Base-by-base conservation (phyloP, 116 monocot species). In the Thalassia testudinum region DNA sequence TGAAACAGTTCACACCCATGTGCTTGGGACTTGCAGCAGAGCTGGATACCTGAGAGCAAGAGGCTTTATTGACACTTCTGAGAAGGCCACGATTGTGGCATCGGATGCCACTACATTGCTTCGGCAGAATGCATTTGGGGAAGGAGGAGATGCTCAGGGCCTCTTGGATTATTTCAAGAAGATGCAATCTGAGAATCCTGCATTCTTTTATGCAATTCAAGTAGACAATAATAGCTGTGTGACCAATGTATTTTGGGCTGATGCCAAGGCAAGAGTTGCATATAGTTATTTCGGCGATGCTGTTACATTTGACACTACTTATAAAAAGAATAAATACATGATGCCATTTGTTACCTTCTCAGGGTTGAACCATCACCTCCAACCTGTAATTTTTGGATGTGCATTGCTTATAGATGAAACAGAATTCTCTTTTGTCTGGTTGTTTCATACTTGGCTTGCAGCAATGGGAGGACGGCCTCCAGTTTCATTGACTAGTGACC, bases 291-390 rank as follows among this genome's bases (percentile, higher is more conserved):
- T 95, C 50, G 95, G 95, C n/a, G 85, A 95, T 57, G 81, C 79
- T 21, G 95, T 88, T 14, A 78, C 65, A 21, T 82, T 95, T 58
- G 95, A 95, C 53, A 95, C 95, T 27, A 85, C 85, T 40, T 95
- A 85, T 43, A 95, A 95, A 69, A 95, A 88, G 67, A 95, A 82
- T 42, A 95, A 95, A 72, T 88, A 85, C 57, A 95, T 95, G 95
- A 85, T 79, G 76, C 95, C 95, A 44, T 84, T 95, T 56, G 89
- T 84, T 37, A 77, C 79, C 21, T 88, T 95, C 57, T 81, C 85
- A 2, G 88, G 95, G 43, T 76, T 95, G 59, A 95, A 95, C 51
- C 88, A 95, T 69, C 95, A 95, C 58, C 58, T 88, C 37, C 88
- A 88, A 49, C 81, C 95, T 5, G 59, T 95, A 56, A 60, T 81